Base-by-base conservation (phyloP, 257 asterid species). In the Gardenia jasminoides region DNA sequence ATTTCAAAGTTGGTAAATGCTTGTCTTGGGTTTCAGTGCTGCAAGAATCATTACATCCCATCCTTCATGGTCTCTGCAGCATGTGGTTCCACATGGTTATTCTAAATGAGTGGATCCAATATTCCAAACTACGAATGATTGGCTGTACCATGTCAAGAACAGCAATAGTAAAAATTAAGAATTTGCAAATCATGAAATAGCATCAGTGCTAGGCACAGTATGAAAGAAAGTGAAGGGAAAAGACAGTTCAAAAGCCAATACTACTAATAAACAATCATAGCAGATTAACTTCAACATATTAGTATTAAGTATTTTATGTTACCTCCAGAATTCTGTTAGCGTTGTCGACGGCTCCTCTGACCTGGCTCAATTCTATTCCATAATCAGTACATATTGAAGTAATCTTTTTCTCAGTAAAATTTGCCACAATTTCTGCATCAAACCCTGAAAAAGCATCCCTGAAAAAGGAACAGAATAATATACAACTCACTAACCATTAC, bases 301-400 rank as follows among this genome's bases (percentile, higher is more conserved):
- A 66, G 12, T n/a, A 58, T 26, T 16, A 48, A 66, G 12, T n/a
- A 58, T 26, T n/a, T 67, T 44, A n/a, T 54, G 69, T 61, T 77
- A 90, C 97, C 96, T 91, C 91, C 36, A 92, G 78, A 69, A 91
- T 88, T 82, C 90, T 83, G 50, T 79, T 87, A 22, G 96, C 88
- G 58, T 92, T 92, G 93, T 92, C 97, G 19, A 92, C 96, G 33
- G 86, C 90, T 75, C 96, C 97, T 71, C 97, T 82, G 64, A 91
- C 87, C 8, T 84, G 88, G 88, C 90, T 88, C 82, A 90, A n/a
- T 30, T 88, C 91, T 62, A 92, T 85, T 46, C 90, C 84, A 73
- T 82, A 91, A 19, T 89, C 87, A 11, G 76, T 67, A 47, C 91
- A 84, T 26, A 89, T 83, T 48, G 83, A 65, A 28, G 11, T 84